phyloP scores from a whole-genome alignment of 352 stramenopile genomes.

The Paralagenidium karlingii region DNA sequence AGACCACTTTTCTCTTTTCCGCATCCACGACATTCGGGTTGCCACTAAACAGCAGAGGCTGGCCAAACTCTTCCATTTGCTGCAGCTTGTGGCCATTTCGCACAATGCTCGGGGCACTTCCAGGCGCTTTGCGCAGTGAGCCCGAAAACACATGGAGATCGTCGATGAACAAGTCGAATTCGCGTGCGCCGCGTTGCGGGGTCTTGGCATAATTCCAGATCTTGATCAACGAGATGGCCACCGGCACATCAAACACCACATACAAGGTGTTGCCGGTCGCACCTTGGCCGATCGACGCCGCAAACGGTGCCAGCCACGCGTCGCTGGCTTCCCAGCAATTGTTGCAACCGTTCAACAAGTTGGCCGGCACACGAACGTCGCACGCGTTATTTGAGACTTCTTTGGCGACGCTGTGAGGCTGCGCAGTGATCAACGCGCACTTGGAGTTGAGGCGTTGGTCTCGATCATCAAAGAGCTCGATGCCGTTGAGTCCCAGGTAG shows the following conservation, averaged over 20 bases:
- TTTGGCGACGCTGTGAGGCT: conserved; percentile 45
- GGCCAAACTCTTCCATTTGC: conserved; percentile 48
- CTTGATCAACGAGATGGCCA: conserved; percentile 74
- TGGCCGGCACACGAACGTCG: conserved; percentile 37
- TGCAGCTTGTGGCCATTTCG: conserved; percentile 17
- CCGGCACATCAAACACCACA: conserved; percentile 47
- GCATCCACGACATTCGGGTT: conserved; percentile 47
- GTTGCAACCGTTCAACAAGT: conserved; percentile 45
- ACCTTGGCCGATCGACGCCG: conserved; percentile 38
- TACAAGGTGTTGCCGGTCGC: conserved; percentile 54
- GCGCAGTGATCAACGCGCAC: conserved; percentile 26
- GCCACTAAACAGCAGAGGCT: conserved; percentile 70
- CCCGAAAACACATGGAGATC: conserved; percentile 73
- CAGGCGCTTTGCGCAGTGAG: conserved; percentile 31
- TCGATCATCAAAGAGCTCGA: conserved; percentile 63
- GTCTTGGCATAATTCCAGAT: conserved; percentile 87
- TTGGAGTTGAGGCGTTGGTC: conserved; percentile 22
- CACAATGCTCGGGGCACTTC: conserved; percentile 7
- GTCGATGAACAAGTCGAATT: conserved; percentile 80
- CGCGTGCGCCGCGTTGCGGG: conserved; percentile 62
- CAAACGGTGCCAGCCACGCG: conserved; percentile 57
- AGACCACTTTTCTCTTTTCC: conserved; percentile 50
- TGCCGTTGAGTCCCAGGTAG: conserved; percentile 66
- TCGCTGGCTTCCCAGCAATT: conserved; percentile 68
- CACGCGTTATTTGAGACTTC: conserved; percentile 11